Evolutionary conservation across 805 yeast genomes (phyloP).

Genomic region (Clavispora fructus): DNA sequence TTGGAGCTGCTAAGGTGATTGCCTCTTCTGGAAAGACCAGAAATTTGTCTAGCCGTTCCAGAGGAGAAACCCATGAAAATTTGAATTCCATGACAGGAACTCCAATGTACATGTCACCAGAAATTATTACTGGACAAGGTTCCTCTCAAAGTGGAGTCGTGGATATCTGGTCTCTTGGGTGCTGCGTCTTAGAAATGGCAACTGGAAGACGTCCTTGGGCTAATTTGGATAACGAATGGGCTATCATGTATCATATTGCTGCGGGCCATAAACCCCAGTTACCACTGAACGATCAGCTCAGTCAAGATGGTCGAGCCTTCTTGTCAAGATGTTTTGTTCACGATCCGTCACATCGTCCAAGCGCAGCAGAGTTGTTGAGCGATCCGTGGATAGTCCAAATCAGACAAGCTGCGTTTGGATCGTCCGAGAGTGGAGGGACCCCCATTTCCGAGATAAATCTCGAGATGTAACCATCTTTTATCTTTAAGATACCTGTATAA

Average conservation of each 20-base stretch:
- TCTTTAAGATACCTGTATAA: neutral
- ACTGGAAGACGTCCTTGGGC: constrained; percentile 98
- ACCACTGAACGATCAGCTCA: constrained; percentile 74
- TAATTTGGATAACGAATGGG: constrained; percentile 94
- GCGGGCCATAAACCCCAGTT: constrained; percentile 88
- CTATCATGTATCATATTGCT: constrained; percentile 96
- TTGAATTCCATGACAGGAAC: constrained; percentile 73
- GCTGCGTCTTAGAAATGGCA: constrained; percentile 94
- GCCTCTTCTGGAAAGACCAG: constrained; percentile 53
- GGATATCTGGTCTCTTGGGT: constrained; percentile 96
- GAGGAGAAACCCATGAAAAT: constrained; percentile 18
- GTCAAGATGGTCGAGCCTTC: constrained; percentile 67
- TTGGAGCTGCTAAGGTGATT: constrained; percentile 93
- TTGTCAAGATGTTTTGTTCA: constrained; percentile 72
- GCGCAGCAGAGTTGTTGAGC: constrained; percentile 76
- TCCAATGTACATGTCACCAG: constrained; percentile 99
- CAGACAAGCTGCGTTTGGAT: constrained; percentile 61
- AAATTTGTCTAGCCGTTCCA: constrained; percentile 7
- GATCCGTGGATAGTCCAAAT: constrained; percentile 88
- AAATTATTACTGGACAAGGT: constrained; percentile 75
- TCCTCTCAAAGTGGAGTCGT: constrained; percentile 57
- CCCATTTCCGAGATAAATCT: constrained; percentile 28
- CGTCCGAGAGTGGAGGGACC: constrained; percentile 26
- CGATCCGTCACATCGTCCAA: constrained; percentile 73
- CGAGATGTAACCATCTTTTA: neutral